Conservation (phyloP, 768 basidiomycete species). For the Cubamyces lactineus region DNA sequence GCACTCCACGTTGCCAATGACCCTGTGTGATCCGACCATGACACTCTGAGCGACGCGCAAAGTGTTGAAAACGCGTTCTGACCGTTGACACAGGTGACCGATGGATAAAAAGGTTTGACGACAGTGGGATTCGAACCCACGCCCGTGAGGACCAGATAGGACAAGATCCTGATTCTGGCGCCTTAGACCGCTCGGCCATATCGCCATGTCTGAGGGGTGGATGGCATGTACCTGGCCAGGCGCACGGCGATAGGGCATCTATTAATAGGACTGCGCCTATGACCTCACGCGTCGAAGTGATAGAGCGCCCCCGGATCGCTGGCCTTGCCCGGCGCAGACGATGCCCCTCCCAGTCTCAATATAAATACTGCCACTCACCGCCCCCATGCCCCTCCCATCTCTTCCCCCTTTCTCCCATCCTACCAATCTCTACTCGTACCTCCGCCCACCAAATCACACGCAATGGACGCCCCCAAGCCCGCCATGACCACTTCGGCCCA, state of each 20-base stretch:
- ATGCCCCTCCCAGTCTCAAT: constrained; percentile 3
- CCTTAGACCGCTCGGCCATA: constrained; percentile 30
- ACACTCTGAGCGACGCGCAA: no score
- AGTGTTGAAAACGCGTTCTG: no score
- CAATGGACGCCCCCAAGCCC: constrained; percentile 39
- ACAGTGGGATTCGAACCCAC: constrained; percentile 56
- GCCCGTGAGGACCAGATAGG: constrained; percentile 49
- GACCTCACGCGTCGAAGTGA: constrained; percentile 18
- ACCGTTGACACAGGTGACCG: no score
- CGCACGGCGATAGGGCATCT: not conserved
- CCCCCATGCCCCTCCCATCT: not conserved
- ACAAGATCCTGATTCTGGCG: constrained; percentile 24
- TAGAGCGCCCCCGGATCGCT: constrained; percentile 1
- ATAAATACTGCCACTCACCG: constrained; percentile 11
- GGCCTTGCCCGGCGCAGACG: constrained; percentile 2
- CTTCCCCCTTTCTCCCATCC: not conserved
- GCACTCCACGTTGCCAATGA: not conserved
- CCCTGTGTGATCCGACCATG: not conserved
- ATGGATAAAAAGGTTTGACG: constrained; percentile 13
- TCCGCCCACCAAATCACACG: constrained; percentile 5
- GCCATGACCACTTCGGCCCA: constrained; percentile 47
- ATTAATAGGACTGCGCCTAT: constrained; percentile 18
- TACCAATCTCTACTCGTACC: not conserved
- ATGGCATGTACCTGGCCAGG: not conserved
- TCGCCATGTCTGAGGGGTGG: not conserved